These are phyloP conservation scores for Debaryomycetaceae sp. DNA, from an alignment of 1,139 yeast genomes.

Conservation along the genomic window DNA sequence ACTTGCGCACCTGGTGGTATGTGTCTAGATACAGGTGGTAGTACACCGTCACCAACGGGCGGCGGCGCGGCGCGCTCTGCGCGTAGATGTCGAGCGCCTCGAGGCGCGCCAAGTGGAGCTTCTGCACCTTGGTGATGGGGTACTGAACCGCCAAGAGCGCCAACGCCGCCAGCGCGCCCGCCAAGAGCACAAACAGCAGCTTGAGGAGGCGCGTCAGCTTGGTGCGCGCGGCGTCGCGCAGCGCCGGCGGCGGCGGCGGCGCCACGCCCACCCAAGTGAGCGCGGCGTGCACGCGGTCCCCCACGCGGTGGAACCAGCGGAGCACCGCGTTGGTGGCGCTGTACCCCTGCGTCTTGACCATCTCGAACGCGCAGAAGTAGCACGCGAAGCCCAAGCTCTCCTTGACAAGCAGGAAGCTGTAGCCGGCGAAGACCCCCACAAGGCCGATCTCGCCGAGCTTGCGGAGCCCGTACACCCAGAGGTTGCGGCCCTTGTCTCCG, in stretches of 20 bases:
- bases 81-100: slow-evolving; percentile 70
- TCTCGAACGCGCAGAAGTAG: slow-evolving; percentile 81
- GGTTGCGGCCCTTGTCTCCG: slow-evolving; percentile 60
- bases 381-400: slow-evolving; percentile 85
- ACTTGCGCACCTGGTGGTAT: slow-evolving; percentile 49
- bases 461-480: slow-evolving; percentile 72
- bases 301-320: slow-evolving; percentile 28
- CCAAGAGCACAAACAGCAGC: slow-evolving; percentile 72
- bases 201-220: slow-evolving; percentile 50
- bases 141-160: slow-evolving; percentile 75
- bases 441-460: slow-evolving; percentile 73
- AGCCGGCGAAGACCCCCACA: slow-evolving; percentile 88
- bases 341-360: slow-evolving; percentile 68
- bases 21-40: slow-evolving; percentile 75
- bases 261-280: no score
- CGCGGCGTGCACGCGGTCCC: background rate
- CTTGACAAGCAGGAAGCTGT: slow-evolving; percentile 66
- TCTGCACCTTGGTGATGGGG: slow-evolving; percentile 78
- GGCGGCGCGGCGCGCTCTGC: slow-evolving; percentile 15
- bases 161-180: slow-evolving; percentile 86
- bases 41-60: slow-evolving; percentile 47
- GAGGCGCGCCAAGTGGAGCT: slow-evolving; percentile 69
- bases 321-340: slow-evolving; percentile 54
- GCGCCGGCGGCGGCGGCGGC: slow-evolving; percentile 19
- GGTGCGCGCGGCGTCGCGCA: slow-evolving; percentile 30